Percentiles rank a stretch among this genome's conserved stretches.
Conservation (phyloP, 2,329 filamentous ascomycete genomes). For the Diaporthe vexans region DNA sequence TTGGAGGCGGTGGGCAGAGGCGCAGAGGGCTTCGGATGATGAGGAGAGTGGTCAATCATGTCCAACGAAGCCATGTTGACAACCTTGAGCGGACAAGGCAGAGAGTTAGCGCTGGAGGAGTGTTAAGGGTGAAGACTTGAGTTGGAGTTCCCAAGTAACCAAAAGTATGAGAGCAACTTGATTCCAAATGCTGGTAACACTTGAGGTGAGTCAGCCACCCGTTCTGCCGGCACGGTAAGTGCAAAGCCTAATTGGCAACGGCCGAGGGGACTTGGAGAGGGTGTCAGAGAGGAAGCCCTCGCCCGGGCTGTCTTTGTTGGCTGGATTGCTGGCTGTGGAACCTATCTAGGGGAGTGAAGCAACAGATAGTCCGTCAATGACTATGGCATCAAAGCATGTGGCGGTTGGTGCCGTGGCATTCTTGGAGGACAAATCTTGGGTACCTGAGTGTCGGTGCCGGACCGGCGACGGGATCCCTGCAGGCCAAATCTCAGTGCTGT, state of each 20-base stretch:
- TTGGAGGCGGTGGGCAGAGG: slow-evolving; percentile 87
- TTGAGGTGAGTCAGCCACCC: slow-evolving; percentile 19
- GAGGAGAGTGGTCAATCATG: slow-evolving; percentile 85
- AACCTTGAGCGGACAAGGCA: not conserved
- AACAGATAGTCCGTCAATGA: not conserved
- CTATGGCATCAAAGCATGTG: not conserved
- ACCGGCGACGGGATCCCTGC: slow-evolving; percentile 27
- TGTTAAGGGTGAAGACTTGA: slow-evolving; percentile 29
- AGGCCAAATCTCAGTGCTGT: slow-evolving; percentile 16
- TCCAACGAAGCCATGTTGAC: slow-evolving; percentile 61
- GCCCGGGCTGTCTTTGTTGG: not conserved
- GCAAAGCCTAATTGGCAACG: not conserved
- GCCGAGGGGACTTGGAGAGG: not conserved
- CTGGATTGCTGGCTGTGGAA: not conserved
- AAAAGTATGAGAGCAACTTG: not conserved
- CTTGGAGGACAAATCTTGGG: not conserved
- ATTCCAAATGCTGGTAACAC: not conserved
- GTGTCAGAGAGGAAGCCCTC: not conserved
- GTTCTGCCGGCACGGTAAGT: not conserved
- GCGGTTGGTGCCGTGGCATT: not conserved
- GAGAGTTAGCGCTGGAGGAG: not conserved
- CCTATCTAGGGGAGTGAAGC: not conserved
- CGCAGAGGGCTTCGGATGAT: slow-evolving; percentile 81
- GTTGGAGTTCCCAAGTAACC: not conserved
- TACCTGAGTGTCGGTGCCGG: slow-evolving; percentile 27